Conservation (phyloP, 139 green algal genomes). For the Chlorella sorokiniana region DNA sequence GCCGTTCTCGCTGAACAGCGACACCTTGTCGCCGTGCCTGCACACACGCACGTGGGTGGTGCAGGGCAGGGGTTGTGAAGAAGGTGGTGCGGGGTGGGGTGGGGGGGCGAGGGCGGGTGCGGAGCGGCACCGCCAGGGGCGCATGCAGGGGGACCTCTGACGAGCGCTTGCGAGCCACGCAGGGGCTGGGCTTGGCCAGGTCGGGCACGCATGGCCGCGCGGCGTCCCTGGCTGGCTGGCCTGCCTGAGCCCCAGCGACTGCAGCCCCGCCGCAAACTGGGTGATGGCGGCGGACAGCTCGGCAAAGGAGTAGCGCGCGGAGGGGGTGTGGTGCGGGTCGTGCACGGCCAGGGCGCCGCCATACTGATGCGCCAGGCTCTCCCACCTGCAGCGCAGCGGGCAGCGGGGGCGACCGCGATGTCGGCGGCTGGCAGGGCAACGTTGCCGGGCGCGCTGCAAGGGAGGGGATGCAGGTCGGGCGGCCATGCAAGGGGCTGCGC, state of each 20-base stretch:
- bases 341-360: constrained; percentile 50
- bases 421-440: neutral
- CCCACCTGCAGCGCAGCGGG: constrained; percentile 14
- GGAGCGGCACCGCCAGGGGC: too few species aligned
- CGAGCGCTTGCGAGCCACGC: too few species aligned
- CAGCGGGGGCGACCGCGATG: too few species aligned
- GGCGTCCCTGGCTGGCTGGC: too few species aligned
- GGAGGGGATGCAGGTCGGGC: neutral
- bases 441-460: neutral
- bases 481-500: neutral
- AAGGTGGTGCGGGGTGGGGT: too few species aligned
- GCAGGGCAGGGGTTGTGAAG: neutral
- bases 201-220: too few species aligned
- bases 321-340: constrained; percentile 60
- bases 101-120: neutral
- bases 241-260: constrained; percentile 50
- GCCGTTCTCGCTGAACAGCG: constrained; percentile 86
- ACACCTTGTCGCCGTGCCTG: constrained; percentile 53
- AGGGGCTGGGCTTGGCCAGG: too few species aligned
- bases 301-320: constrained; percentile 18
- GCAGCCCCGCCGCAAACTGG: constrained; percentile 61
- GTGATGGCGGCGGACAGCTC: constrained; percentile 45
- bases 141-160: too few species aligned
- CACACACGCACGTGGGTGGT: neutral
- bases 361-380: constrained; percentile 36